Conservation (phyloP, 331 rosid species). For the Arachis monticola region DNA sequence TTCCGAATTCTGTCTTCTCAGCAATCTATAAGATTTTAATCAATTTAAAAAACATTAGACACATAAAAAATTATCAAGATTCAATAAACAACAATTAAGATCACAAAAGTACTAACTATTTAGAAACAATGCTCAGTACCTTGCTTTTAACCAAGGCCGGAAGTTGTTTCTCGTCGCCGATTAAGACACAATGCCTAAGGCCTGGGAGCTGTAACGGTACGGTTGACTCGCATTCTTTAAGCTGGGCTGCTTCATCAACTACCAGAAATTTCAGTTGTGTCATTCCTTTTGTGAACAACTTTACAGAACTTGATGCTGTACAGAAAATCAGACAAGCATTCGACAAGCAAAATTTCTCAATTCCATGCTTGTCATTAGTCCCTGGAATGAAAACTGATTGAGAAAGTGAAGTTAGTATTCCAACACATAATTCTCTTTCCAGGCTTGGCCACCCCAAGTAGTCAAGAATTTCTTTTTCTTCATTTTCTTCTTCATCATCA, state of each 20-base stretch:
- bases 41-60: not conserved
- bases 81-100: not conserved
- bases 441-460: not conserved
- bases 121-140: conserved; percentile 2
- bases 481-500: not conserved
- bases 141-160: conserved; percentile 37
- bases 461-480: not conserved
- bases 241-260: conserved; percentile 34
- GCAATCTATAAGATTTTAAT: conserved; percentile 8
- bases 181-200: not conserved
- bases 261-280: not conserved
- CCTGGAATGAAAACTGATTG: not conserved
- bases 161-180: conserved; percentile 37
- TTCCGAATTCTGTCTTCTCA: conserved; percentile 34
- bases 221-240: conserved; percentile 33
- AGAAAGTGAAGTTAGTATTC: not conserved
- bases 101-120: not conserved
- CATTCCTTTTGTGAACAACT: not conserved
- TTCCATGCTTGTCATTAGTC: rapidly evolving
- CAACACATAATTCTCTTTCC: not conserved
- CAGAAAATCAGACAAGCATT: conserved; percentile 22
- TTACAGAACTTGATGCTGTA: conserved; percentile 24
- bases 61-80: too few relatives aligned
- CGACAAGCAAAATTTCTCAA: conserved; percentile 14
- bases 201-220: conserved; percentile 25